Percentiles rank a stretch among this genome's conserved stretches.
Conservation (phyloP, 768 basidiomycete genomes). For the Mycena maculata region DNA sequence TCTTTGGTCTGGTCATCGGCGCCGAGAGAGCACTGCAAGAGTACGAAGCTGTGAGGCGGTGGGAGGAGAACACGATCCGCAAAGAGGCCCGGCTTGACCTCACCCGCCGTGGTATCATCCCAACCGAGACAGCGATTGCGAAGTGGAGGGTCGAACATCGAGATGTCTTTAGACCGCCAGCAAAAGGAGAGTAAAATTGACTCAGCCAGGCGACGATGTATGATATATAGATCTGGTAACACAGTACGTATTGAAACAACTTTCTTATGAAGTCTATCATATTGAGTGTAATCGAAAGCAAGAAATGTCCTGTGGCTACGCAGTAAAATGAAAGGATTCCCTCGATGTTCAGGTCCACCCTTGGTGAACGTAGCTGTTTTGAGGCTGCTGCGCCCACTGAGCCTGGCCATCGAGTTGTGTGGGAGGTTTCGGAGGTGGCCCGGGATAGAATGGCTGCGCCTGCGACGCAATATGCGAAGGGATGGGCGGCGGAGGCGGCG, state of each 20-base stretch:
- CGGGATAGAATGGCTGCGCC: constrained; percentile 49
- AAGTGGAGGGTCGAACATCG: constrained; percentile 70
- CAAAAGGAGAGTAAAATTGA: neutral
- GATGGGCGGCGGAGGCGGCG: constrained; percentile 36
- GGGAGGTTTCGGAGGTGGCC: constrained; percentile 56
- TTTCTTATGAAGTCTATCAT: constrained; percentile 21
- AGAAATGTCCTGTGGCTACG: constrained; percentile 17
- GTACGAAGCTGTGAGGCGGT: constrained; percentile 75
- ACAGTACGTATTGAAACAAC: constrained; percentile 15
- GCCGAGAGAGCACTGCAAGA: constrained; percentile 81
- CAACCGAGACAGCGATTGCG: constrained; percentile 86
- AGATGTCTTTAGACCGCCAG: neutral
- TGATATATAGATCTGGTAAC: constrained; percentile 9
- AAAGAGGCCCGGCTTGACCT: constrained; percentile 81
- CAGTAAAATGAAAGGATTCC: neutral
- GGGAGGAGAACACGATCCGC: constrained; percentile 75
- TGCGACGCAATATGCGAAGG: constrained; percentile 20
- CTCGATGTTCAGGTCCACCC: constrained; percentile 35
- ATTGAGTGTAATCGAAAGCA: constrained; percentile 26
- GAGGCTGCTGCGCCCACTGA: constrained; percentile 47
- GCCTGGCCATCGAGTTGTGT: constrained; percentile 45
- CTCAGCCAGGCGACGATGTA: neutral
- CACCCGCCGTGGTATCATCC: constrained; percentile 77
- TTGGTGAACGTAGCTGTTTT: constrained; percentile 46
- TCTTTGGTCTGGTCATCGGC: constrained; percentile 77